Evolutionary conservation across 2,329 filamentous ascomycete species (phyloP).

Genomic region (Shiraia sp.): DNA sequence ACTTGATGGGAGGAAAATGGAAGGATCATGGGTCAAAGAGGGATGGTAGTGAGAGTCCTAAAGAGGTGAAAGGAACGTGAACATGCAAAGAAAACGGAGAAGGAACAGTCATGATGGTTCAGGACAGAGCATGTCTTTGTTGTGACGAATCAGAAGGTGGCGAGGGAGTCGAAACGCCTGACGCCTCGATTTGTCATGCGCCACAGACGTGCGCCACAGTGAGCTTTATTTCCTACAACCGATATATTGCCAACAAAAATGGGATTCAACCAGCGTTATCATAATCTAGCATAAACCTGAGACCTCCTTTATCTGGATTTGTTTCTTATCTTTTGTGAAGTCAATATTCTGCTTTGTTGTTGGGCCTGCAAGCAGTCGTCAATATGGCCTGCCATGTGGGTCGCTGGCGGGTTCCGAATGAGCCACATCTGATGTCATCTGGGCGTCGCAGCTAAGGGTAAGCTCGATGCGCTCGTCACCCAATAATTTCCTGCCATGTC

Average conservation of each 20-base stretch:
- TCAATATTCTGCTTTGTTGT: neutral
- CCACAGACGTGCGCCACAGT: neutral
- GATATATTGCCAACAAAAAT: too few species aligned
- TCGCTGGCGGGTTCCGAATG: neutral
- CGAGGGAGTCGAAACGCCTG: slow-evolving; percentile 7
- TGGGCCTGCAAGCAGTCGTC: neutral
- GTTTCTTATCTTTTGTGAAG: too few species aligned
- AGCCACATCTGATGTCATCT: slow-evolving; percentile 21
- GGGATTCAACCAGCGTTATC: too few species aligned
- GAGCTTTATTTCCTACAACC: neutral
- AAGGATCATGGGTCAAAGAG: neutral
- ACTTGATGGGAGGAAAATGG: neutral
- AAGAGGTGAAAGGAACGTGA: slow-evolving; percentile 6
- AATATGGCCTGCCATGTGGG: neutral
- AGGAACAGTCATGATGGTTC: slow-evolving; percentile 19
- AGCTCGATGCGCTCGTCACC: slow-evolving; percentile 21
- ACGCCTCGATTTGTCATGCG: neutral
- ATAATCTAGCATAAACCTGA: too few species aligned
- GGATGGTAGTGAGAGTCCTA: slow-evolving; percentile 8
- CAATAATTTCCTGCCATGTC: slow-evolving; percentile 24
- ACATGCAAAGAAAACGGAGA: neutral
- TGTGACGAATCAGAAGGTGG: slow-evolving; percentile 29
- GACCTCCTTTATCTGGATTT: too few species aligned
- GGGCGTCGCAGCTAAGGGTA: slow-evolving; percentile 17
- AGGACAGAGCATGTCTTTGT: slow-evolving; percentile 18